These are phyloP conservation scores for Aspergillus pseudonomiae DNA, from an alignment of 2,329 filamentous ascomycete species.

Conservation along the genomic window DNA sequence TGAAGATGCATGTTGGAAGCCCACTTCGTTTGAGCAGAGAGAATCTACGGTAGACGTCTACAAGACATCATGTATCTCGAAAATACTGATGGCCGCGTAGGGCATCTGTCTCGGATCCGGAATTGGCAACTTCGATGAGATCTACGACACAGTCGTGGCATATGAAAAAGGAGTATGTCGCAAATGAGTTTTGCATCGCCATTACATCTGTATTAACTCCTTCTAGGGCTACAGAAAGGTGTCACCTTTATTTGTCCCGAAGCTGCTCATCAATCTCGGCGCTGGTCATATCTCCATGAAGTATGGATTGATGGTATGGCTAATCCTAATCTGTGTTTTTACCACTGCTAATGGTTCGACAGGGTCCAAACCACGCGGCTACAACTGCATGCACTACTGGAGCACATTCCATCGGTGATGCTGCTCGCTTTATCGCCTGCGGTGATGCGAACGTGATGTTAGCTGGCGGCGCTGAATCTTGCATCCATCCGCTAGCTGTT, in stretches of 20 bases:
- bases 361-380: conserved; percentile 88
- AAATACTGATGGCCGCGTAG: conserved; percentile 36
- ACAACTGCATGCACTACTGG: conserved; percentile 97
- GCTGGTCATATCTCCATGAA: conserved; percentile 95
- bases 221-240: conserved; percentile 85
- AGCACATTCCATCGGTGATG: conserved; percentile 91
- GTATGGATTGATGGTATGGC: conserved; percentile 69
- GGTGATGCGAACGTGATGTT: conserved; percentile 95
- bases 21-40: conserved; percentile 61
- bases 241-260: conserved; percentile 89
- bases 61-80: background rate
- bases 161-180: conserved; percentile 71
- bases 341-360: background rate
- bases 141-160: conserved; percentile 79
- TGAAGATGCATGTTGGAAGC: conserved; percentile 76
- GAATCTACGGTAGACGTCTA: conserved; percentile 66
- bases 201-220: conserved; percentile 13
- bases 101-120: conserved; percentile 94
- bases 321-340: conserved; percentile 14
- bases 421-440: conserved; percentile 85
- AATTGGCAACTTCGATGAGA: conserved; percentile 90
- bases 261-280: conserved; percentile 90
- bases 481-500: conserved; percentile 90
- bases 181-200: background rate
- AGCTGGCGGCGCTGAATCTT: conserved; percentile 92